Conservation (phyloP, 73 alveolate species). For the Strombidium stylifer region DNA sequence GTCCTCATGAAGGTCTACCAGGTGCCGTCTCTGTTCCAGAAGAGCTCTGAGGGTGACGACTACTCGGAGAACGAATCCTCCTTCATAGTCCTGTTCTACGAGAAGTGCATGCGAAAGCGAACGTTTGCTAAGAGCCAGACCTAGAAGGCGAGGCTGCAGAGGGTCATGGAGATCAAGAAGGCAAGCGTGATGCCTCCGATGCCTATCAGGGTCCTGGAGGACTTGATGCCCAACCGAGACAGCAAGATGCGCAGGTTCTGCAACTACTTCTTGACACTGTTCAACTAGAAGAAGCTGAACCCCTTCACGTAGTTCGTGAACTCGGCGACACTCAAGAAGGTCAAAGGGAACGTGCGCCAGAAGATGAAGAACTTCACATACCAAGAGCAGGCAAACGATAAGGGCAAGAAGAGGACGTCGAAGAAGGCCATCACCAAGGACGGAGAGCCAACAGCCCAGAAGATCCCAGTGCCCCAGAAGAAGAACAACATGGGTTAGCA, state of each 20-base stretch:
- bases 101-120: conserved; percentile 34
- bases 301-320: conserved; percentile 38
- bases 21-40: conserved; percentile 30
- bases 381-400: too few relatives aligned
- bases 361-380: conserved; percentile 38
- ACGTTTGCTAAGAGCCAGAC: conserved; percentile 35
- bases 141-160: conserved; percentile 22
- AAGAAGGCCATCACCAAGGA: too few relatives aligned
- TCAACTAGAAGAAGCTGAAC: conserved; percentile 32
- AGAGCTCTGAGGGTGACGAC: conserved; percentile 18
- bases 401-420: too few relatives aligned
- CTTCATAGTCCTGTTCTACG: conserved; percentile 27
- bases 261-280: conserved; percentile 35
- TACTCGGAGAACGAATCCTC: too few relatives aligned
- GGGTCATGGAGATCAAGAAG: not conserved
- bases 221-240: conserved; percentile 28
- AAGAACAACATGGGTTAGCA: too few relatives aligned
- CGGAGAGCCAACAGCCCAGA: too few relatives aligned
- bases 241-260: conserved; percentile 43
- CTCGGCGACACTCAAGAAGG: conserved; percentile 4
- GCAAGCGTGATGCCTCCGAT: too few relatives aligned
- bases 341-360: conserved; percentile 29
- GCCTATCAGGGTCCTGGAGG: conserved; percentile 14
- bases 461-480: too few relatives aligned
- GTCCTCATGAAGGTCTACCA: conserved; percentile 33